Conservation (phyloP, 345 rosid genomes). For the Gossypium ekmanianum region DNA sequence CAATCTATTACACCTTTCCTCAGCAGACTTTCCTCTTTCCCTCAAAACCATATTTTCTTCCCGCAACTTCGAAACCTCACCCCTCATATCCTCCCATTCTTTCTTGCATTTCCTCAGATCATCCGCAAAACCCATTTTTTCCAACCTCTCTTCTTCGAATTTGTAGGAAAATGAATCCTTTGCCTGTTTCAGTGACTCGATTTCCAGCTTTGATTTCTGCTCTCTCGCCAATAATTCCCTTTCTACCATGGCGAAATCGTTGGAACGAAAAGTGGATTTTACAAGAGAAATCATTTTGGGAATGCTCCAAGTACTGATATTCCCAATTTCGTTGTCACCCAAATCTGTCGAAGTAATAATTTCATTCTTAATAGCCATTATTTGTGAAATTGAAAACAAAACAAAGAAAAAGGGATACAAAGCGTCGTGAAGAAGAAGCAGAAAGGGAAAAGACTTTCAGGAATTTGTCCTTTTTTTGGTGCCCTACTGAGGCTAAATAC, state of each 20-base stretch:
- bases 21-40: not conserved
- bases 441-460: not conserved
- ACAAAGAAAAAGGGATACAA: too few species aligned
- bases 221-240: constrained; percentile 10
- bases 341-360: not conserved
- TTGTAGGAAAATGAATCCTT: not conserved
- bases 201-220: constrained; percentile 12
- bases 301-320: not conserved
- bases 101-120: too few species aligned
- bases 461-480: too few species aligned
- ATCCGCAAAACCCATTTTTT: not conserved
- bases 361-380: not conserved
- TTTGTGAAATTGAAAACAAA: too few species aligned
- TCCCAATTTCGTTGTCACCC: not conserved
- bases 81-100: too few species aligned
- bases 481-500: too few species aligned
- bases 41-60: too few species aligned
- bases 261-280: not conserved
- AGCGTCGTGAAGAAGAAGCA: too few species aligned
- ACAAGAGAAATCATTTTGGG: constrained; percentile 6
- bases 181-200: not conserved
- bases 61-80: too few species aligned
- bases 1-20: not conserved
- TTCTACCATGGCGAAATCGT: constrained; percentile 18
- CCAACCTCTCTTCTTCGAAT: not conserved